Base-by-base conservation (phyloP, 148 eudicot genomes). In the Suaeda aralocaspica region DNA sequence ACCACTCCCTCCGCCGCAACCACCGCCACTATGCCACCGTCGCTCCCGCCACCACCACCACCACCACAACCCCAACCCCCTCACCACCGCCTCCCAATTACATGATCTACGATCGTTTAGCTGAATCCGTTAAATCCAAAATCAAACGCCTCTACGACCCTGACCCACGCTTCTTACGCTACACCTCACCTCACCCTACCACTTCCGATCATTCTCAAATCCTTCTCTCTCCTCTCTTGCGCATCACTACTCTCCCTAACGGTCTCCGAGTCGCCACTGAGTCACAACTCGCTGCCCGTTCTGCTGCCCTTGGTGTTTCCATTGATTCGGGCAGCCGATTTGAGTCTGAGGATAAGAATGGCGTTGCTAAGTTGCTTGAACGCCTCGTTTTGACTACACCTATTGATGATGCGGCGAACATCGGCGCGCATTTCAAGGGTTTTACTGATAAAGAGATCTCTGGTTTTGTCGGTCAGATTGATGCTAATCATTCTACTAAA, bases 221-320 rank as follows among this genome's bases (percentile, higher is more conserved):
- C 75, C 84, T 90, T 41, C 67, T 80, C 14, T 80, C 72, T 19
- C 96, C 96, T 2, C 63, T 56, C 0, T 87, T 92, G 0, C 74
- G 79, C 0, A 42, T 90, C 82, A 84, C 92, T 2, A 76, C 86
- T 1, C 86, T 90, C 18, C 85, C 90, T 16, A 87, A 82, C 69
- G 92, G 96, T 46, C 84, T 90, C 51, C 90, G 92, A 0, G 84
- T 90, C 46, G 96, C 90, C 55, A 86, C 90, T 25, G 86, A 90
- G 82, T 81, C 90, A 0, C 76, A 72, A 39, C 85, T 86, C 34
- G 82, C 96, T 1, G 39, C 81, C 3, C 30, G 48, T 0, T 76
- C 90, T 5, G 89, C 84, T 19, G 56, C 85, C 26, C 76, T 86
- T 48, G 76, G 82, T 0, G 82, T 86, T 4, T 72, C 78, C 69